phyloP scores from a whole-genome alignment of 2,329 filamentous ascomycete genomes.

The Cadophora luteo-olivacea region DNA sequence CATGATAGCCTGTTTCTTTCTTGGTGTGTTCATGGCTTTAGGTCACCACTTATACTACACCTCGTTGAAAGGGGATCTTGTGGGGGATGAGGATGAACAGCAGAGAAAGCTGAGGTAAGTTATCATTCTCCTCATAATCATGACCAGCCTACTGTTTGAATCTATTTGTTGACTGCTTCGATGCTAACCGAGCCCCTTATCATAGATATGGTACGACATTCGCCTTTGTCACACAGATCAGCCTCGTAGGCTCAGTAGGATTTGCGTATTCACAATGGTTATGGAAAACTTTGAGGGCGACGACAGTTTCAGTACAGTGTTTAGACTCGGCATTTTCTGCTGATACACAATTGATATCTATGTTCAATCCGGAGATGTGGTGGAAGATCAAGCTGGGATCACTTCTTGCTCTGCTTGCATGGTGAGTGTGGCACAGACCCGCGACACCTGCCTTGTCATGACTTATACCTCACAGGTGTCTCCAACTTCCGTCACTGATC shows the following conservation, averaged over 20 bases:
- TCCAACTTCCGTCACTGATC: conserved; percentile 28
- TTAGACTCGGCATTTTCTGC: conserved; percentile 31
- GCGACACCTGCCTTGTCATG: neutral
- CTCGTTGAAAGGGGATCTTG: conserved; percentile 20
- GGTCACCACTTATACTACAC: conserved; percentile 28
- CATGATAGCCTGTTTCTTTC: conserved; percentile 26
- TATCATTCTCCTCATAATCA: neutral
- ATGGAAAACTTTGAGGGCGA: conserved; percentile 29
- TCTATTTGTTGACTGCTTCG: neutral
- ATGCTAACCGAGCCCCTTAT: neutral
- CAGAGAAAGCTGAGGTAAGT: conserved; percentile 28
- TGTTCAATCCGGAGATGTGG: conserved; percentile 29
- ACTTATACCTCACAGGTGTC: conserved; percentile 16
- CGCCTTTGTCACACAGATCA: conserved; percentile 27
- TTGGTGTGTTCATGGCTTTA: conserved; percentile 26
- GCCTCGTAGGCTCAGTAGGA: conserved; percentile 25
- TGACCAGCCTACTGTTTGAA: neutral
- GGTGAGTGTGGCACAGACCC: conserved; percentile 13
- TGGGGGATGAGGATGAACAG: conserved; percentile 27
- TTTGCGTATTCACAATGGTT: conserved; percentile 31
- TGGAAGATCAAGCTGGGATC: conserved; percentile 29
- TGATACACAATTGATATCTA: conserved; percentile 17
- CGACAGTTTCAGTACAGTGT: conserved; percentile 23
- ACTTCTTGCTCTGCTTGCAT: conserved; percentile 24
- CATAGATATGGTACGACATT: conserved; percentile 28